Conservation (phyloP, 2,329 filamentous ascomycete genomes). For the Colletotrichum abscissum region DNA sequence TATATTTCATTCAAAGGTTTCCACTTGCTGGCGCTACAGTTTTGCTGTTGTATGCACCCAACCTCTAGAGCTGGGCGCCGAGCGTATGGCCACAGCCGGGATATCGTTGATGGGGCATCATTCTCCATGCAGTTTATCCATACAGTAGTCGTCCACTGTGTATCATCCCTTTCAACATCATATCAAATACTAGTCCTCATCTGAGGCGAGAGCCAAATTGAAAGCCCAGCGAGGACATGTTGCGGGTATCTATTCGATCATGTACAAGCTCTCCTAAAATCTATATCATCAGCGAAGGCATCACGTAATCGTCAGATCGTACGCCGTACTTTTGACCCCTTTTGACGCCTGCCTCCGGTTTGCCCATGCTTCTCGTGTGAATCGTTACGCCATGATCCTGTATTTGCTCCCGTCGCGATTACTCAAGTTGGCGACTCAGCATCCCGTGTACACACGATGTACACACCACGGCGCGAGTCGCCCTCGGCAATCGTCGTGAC, state of each 20-base stretch:
- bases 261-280: conserved; percentile 35
- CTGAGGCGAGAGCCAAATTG: neutral
- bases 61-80: too few relatives aligned
- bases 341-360: conserved; percentile 32
- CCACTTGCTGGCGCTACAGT: neutral
- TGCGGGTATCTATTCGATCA: conserved; percentile 37
- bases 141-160: neutral
- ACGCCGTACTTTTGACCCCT: conserved; percentile 32
- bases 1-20: neutral
- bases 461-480: neutral
- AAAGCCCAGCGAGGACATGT: conserved; percentile 29
- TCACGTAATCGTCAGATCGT: conserved; percentile 27
- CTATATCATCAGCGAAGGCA: conserved; percentile 34
- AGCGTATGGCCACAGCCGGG: too few relatives aligned
- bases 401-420: neutral
- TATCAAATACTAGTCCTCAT: neutral
- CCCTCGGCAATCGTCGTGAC: neutral
- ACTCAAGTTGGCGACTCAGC: neutral
- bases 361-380: conserved; percentile 26
- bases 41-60: too few relatives aligned
- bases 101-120: too few relatives aligned
- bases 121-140: neutral
- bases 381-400: conserved; percentile 32
- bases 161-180: neutral
- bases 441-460: neutral